Percentiles rank a stretch among this genome's conserved stretches.
phyloP scores from a whole-genome alignment of 2,329 filamentous ascomycete species.

The Gaeumannomyces sp. region DNA sequence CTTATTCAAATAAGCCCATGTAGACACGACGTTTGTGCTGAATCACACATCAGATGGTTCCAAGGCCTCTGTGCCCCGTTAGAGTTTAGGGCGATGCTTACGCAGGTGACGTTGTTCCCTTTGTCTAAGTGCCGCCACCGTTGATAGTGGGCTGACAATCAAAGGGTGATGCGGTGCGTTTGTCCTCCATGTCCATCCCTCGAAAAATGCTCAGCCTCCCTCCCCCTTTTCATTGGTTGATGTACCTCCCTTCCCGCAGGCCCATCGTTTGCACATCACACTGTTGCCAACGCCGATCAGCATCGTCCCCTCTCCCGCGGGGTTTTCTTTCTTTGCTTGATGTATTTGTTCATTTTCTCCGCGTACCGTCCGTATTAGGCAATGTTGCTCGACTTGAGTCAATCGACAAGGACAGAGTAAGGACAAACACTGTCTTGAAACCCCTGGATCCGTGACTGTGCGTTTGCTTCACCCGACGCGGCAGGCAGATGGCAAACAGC shows the following conservation, averaged over 20 bases:
- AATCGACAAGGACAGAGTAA: background rate
- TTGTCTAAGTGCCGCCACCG: too few species aligned
- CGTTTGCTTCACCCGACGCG: background rate
- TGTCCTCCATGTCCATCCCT: background rate
- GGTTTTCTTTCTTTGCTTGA: background rate
- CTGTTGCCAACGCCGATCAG: background rate
- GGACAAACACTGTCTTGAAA: too few species aligned
- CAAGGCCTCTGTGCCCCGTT: background rate
- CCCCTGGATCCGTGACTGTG: background rate
- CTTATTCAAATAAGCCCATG: too few species aligned
- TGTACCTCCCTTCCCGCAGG: background rate
- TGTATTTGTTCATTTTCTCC: background rate
- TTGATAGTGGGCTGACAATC: too few species aligned
- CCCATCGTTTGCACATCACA: background rate
- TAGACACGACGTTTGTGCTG: too few species aligned
- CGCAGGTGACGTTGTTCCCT: background rate
- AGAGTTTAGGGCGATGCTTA: too few species aligned
- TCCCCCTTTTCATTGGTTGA: too few species aligned
- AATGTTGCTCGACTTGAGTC: background rate
- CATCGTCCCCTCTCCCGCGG: background rate
- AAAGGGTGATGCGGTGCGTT: background rate
- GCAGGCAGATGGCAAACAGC: background rate
- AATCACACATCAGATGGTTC: background rate
- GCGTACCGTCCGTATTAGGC: background rate
- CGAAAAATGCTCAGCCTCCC: background rate